Percentiles rank a stretch among this genome's conserved stretches.
phyloP scores from a whole-genome alignment of 2,329 filamentous ascomycete genomes.

The Beauveria rudraprayagi region DNA sequence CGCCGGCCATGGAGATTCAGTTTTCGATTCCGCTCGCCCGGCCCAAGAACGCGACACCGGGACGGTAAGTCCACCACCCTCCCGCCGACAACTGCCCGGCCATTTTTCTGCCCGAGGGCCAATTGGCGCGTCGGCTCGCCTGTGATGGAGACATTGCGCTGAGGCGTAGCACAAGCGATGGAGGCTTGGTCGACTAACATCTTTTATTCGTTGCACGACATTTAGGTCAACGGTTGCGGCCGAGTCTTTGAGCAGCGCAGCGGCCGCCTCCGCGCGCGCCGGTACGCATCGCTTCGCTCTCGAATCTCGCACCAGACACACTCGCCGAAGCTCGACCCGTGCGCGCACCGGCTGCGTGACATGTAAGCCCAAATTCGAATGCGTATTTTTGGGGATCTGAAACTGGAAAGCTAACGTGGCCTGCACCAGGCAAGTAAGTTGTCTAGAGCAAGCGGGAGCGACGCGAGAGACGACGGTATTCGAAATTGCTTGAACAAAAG shows the following conservation, averaged over 20 bases:
- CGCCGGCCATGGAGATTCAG: conserved; percentile 29
- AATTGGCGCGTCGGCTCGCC: neutral
- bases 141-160: neutral
- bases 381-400: too few relatives aligned
- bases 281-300: conserved; percentile 31
- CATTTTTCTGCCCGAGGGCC: neutral
- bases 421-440: conserved; percentile 15
- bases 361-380: conserved; percentile 19
- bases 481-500: neutral
- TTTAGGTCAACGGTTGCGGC: neutral
- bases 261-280: conserved; percentile 16
- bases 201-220: neutral
- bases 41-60: conserved; percentile 6
- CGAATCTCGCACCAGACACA: conserved; percentile 29
- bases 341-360: conserved; percentile 31
- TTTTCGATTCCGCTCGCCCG: conserved; percentile 19
- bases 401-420: neutral
- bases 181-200: neutral
- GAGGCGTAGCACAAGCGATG: neutral
- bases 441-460: neutral
- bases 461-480: neutral
- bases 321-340: conserved; percentile 29
- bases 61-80: conserved; percentile 5
- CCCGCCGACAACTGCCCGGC: neutral
- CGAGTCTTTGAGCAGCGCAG: neutral